phyloP scores from a whole-genome alignment of 2,329 filamentous ascomycete species.

The Nannizzia gypsea region DNA sequence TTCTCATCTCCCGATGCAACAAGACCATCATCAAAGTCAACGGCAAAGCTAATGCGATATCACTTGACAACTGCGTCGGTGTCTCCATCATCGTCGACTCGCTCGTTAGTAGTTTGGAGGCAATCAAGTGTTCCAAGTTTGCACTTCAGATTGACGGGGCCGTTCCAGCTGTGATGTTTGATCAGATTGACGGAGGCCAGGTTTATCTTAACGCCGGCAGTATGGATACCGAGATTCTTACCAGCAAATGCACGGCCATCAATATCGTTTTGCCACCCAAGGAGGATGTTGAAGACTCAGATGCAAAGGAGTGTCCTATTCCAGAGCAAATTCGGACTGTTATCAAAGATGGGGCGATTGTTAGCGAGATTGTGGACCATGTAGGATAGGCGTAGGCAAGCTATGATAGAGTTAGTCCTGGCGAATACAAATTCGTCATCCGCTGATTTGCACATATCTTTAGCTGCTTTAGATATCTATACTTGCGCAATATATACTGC shows the following conservation, averaged over 20 bases:
- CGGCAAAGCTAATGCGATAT: slow-evolving; percentile 94
- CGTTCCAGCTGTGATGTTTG: slow-evolving; percentile 77
- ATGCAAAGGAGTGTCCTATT: slow-evolving; percentile 76
- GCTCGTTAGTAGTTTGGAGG: slow-evolving; percentile 80
- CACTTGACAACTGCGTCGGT: slow-evolving; percentile 77
- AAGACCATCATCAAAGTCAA: slow-evolving; percentile 80
- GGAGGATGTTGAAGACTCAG: slow-evolving; percentile 55
- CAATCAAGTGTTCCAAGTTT: slow-evolving; percentile 91
- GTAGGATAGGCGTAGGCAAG: slow-evolving; percentile 36
- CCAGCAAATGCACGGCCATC: slow-evolving; percentile 74
- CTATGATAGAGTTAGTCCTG: neutral
- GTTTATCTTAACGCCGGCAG: slow-evolving; percentile 78
- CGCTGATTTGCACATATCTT: neutral
- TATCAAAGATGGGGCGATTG: slow-evolving; percentile 62
- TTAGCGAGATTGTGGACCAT: slow-evolving; percentile 93
- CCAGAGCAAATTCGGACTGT: slow-evolving; percentile 82
- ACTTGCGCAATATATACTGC: neutral
- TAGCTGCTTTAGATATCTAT: neutral
- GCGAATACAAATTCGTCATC: neutral
- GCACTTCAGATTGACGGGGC: slow-evolving; percentile 81
- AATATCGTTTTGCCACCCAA: slow-evolving; percentile 73
- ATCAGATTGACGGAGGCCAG: slow-evolving; percentile 83
- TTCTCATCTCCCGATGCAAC: slow-evolving; percentile 84
- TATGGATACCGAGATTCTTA: slow-evolving; percentile 67
- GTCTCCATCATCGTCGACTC: slow-evolving; percentile 80